Evolutionary conservation across 2,329 filamentous ascomycete genomes (phyloP), one percentile per base, ranked within the genome.

Genomic region (Paecilomyces sp.): DNA sequence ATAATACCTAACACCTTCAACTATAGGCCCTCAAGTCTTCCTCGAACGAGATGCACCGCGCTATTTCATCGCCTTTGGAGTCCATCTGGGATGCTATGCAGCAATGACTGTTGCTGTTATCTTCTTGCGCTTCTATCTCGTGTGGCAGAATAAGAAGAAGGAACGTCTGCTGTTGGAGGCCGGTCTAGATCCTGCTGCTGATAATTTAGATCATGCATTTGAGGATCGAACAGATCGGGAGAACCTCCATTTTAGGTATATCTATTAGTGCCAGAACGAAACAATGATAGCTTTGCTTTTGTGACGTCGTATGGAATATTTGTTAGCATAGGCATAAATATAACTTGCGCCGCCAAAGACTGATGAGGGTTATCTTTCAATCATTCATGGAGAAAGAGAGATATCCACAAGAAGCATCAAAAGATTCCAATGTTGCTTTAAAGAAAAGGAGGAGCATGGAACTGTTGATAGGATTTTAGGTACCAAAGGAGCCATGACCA

Each of bases 51-150:
- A 90, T 67, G 78, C 77, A 0, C 87, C 88, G 0, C 79, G 83
- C 8, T 91, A 90, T 71, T 85, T 86, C 36, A 88, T 85, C 61
- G 88, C 88, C 1, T 89, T 89, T 61, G 79, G 85, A 5, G 87
- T 85, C 0, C 87, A 90, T 66, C 77, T 91, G 8, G 88, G 84
- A 13, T 90, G 88, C 74, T 90, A 90, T 70, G 74, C 77, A 0
- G 74, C 84, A 30, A 77, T 89, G 25, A 83, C 87, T 0, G 30
- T 85, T 3, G 79, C 85, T 3, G 80, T 89, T 22, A 57, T 85
- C 2, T 80, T 75, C 62, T 76, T 89, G 65, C 77, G 87, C 24
- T 86, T 81, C 74, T 80, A 88, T 61, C 77, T 89, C 15, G 74
- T 67, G 7, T 66, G 74, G 1, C 77, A 88, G 74, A 89, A 90